A percentile compares a stretch with the other conserved stretches of the same genome.
phyloP scores from a whole-genome alignment of 768 basidiomycete genomes.

The Rhizopogon vinicolor region DNA sequence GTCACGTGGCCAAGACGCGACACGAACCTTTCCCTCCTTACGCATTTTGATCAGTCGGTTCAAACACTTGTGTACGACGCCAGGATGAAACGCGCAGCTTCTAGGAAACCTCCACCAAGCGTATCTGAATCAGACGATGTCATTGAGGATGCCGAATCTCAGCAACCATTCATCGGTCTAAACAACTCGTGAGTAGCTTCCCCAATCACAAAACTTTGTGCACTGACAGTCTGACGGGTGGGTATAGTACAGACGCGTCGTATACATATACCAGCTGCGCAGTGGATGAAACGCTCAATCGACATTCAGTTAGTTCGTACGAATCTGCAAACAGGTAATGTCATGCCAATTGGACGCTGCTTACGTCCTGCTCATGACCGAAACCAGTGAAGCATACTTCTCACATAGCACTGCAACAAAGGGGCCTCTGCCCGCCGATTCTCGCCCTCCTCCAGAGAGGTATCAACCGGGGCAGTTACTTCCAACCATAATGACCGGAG shows the following conservation, averaged over 20 bases:
- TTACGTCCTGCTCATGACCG: not conserved
- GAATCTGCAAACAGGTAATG: constrained; percentile 1
- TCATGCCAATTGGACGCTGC: not conserved
- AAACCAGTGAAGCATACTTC: constrained; percentile 3
- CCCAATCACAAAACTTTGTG: not conserved
- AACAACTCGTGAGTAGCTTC: not conserved
- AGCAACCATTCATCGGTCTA: not conserved
- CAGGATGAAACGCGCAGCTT: constrained; percentile 6
- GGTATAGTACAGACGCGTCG: not conserved
- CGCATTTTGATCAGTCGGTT: not conserved
- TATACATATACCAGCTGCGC: not conserved
- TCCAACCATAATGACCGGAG: constrained; percentile 60
- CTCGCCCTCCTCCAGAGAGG: constrained; percentile 23
- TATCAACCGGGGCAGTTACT: constrained; percentile 62
- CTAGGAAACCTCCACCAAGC: constrained; percentile 19
- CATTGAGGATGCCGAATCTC: not conserved
- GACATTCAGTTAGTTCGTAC: not conserved
- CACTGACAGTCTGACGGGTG: not conserved
- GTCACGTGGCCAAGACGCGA: constrained; percentile 10
- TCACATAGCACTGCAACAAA: not conserved
- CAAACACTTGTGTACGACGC: not conserved
- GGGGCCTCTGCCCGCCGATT: constrained; percentile 1
- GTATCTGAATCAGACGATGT: constrained; percentile 2
- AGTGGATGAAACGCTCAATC: constrained; percentile 1
- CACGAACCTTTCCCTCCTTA: not conserved